Evolutionary conservation across 2,329 filamentous ascomycete genomes (phyloP).

Genomic region (Exophiala dermatitidis): DNA sequence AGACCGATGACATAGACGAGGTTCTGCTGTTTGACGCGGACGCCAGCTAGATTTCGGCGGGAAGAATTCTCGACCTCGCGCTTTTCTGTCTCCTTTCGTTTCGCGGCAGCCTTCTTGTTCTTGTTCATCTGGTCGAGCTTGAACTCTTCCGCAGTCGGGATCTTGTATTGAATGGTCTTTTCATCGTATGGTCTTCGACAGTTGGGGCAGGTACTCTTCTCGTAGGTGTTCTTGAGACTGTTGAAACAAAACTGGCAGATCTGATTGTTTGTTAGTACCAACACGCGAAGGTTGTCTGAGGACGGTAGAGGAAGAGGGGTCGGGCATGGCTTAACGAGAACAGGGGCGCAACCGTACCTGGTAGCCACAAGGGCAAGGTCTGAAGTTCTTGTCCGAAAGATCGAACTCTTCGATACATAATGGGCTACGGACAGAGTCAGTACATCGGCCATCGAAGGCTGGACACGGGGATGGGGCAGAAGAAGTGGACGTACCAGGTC

Average conservation of each 20-base stretch:
- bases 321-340: neutral
- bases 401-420: conserved; percentile 99
- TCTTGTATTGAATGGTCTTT: conserved; percentile 93
- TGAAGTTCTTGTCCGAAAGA: conserved; percentile 92
- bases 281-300: neutral
- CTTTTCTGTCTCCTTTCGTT: conserved; percentile 92
- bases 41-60: conserved; percentile 89
- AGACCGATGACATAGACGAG: conserved; percentile 95
- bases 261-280: conserved; percentile 41
- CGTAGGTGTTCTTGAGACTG: conserved; percentile 93
- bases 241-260: conserved; percentile 99
- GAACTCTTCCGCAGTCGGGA: conserved; percentile 78
- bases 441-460: neutral
- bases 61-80: conserved; percentile 93
- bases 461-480: neutral
- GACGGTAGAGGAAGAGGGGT: neutral
- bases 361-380: conserved; percentile 94
- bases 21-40: conserved; percentile 96
- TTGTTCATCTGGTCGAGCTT: conserved; percentile 28
- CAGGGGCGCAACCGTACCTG: conserved; percentile 56
- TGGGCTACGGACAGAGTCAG: conserved; percentile 53
- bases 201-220: conserved; percentile 92
- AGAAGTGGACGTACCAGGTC: conserved; percentile 35
- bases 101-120: conserved; percentile 63
- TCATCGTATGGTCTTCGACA: conserved; percentile 94